A percentile compares a stretch with the other conserved stretches of the same genome.
Evolutionary conservation across 2,329 filamentous ascomycete genomes (phyloP).

Genomic region (Trichophyton schoenleinii): DNA sequence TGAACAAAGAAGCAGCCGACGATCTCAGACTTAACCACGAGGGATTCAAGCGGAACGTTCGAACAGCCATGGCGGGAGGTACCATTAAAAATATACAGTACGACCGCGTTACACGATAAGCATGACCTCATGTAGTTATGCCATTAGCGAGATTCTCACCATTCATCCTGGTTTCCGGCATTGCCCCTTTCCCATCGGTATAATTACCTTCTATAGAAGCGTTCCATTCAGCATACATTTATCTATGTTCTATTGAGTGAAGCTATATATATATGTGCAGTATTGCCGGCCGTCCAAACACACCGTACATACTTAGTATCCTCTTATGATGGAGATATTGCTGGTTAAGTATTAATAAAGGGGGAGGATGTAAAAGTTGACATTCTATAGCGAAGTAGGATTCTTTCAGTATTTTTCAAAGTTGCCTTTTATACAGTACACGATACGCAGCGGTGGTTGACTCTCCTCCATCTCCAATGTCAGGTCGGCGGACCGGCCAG

Average conservation of each 20-base stretch:
- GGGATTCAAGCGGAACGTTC: conserved; percentile 81
- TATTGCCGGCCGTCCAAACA: background rate
- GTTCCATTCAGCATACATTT: background rate
- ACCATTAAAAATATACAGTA: conserved; percentile 59
- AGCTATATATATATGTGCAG: background rate
- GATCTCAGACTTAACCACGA: conserved; percentile 79
- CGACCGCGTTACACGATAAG: conserved; percentile 62
- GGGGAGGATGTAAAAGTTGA: background rate
- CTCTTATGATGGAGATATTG: background rate
- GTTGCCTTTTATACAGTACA: background rate
- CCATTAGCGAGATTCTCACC: background rate
- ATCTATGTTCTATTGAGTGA: background rate
- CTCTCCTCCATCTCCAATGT: background rate
- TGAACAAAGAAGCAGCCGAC: conserved; percentile 96
- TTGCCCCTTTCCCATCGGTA: background rate
- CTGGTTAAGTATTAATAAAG: background rate
- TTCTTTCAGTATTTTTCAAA: background rate
- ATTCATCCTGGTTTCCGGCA: background rate
- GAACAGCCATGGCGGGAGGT: conserved; percentile 70
- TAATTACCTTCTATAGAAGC: background rate
- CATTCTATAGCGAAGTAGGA: background rate
- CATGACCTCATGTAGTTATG: background rate
- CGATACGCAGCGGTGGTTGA: background rate
- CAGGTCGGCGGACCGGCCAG: background rate
- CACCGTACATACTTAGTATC: too few species aligned